These are phyloP conservation scores for Kodamaea fungicola DNA, from an alignment of 1,139 yeast species.

Conservation along the genomic window DNA sequence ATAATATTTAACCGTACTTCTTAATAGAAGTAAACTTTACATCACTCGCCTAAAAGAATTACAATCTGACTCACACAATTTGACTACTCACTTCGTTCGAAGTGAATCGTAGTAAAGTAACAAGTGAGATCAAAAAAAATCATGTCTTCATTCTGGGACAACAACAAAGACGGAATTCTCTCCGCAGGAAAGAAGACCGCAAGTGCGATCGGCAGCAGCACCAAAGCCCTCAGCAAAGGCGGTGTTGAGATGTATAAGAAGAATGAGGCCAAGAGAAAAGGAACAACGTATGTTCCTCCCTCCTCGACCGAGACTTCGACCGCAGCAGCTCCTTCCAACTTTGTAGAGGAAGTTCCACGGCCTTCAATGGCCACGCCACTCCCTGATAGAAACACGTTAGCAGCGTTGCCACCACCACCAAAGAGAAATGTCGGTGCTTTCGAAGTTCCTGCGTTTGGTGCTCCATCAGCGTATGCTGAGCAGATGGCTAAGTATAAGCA, in stretches of 20 bases:
- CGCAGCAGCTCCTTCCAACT: constrained; percentile 2
- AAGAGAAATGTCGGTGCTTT: constrained; percentile 27
- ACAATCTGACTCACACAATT: too few species aligned
- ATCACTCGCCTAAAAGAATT: not conserved
- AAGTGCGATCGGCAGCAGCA: constrained; percentile 49
- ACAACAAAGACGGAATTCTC: constrained; percentile 48
- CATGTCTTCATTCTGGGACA: constrained; percentile 49
- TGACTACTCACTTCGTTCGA: too few species aligned
- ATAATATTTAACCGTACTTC: too few species aligned
- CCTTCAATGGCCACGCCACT: constrained; percentile 10
- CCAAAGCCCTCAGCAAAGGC: constrained; percentile 46
- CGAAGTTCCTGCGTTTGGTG: constrained; percentile 9
- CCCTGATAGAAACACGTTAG: constrained; percentile 36
- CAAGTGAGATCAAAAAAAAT: not conserved
- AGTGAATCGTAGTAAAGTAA: too few species aligned
- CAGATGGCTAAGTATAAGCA: constrained; percentile 1
- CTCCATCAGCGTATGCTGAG: constrained; percentile 6
- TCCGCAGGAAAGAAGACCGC: constrained; percentile 45
- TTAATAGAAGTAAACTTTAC: too few species aligned
- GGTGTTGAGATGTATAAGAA: constrained; percentile 49
- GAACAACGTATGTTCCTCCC: constrained; percentile 14
- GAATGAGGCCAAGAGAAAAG: constrained; percentile 20
- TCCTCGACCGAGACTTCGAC: constrained; percentile 4
- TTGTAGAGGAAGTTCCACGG: constrained; percentile 7
- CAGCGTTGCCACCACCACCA: constrained; percentile 55